Conservation (phyloP, 2,329 filamentous ascomycete genomes). For the Lizonia empirigonia region DNA sequence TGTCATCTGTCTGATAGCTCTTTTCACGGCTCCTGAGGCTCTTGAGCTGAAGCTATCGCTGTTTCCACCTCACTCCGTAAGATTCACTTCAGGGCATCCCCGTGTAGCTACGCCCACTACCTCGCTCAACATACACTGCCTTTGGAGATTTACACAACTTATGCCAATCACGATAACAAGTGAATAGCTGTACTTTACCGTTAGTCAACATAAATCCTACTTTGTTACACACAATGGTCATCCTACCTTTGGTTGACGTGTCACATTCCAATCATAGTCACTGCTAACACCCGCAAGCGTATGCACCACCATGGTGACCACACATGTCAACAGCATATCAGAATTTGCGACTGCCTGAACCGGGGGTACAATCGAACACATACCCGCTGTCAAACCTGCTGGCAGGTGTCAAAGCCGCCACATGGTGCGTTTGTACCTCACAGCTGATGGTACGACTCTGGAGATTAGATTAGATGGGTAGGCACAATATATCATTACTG, state of each 20-base stretch:
- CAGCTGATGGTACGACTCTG: not conserved
- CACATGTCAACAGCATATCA: not conserved
- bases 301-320: not conserved
- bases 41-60: not conserved
- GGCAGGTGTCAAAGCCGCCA: not conserved
- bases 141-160: not conserved
- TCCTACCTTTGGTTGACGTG: conserved; percentile 2
- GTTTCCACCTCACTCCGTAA: not conserved
- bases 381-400: not conserved
- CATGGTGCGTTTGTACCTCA: not conserved
- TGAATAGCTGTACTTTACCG: not conserved
- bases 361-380: not conserved
- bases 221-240: conserved; percentile 9
- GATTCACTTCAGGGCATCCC: not conserved
- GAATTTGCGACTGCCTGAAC: not conserved
- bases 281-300: not conserved
- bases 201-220: not conserved
- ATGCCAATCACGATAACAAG: not conserved
- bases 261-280: conserved; percentile 14
- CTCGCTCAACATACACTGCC: not conserved
- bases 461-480: not conserved
- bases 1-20: not conserved
- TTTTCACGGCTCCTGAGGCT: not conserved
- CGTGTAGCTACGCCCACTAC: not conserved
- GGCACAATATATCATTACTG: not conserved